Base-by-base conservation (phyloP, 1,139 yeast species). In the Magnusiomyces starmeri region DNA sequence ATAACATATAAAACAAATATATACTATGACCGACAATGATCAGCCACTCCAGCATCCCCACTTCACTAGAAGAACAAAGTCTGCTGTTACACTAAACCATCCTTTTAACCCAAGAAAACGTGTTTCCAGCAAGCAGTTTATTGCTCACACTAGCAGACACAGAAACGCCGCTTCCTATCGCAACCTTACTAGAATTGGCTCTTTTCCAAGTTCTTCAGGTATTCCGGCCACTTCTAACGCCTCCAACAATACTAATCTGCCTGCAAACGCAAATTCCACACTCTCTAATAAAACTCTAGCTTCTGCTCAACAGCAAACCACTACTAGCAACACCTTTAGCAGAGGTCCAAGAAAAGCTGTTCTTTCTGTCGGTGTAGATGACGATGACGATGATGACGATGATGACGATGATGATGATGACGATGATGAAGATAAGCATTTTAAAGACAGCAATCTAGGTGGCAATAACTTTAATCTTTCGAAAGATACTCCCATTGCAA, bases 341-440 rank as follows among this genome's bases (percentile, higher is more conserved):
- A 37, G 10, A n/a, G 24, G 16, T 10, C 26, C 26, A 2, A 16
- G 39, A 7, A 43, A 29, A 14, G 46, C 39, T 4, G 32, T 43
- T 16, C 39, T 43, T 16, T 43, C 63, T 66, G 14, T 43, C 4
- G 46, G 46, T 3, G 39, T 8, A 4, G 46, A 43, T 16, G 46
- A 43, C 10, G 39, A 43, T 12, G 66, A 60, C 32, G 68, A 62
- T 6, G 67, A 54, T 22, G 55, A 55, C 29, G 42, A 52, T 8
- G 57, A 51, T 22, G 51, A 60, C 6, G 71, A 65, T 3, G 69
- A 66, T 12, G 74, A 68, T 42, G 71, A 66, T 7, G 43, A 41
- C n/a, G 45, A 42, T 3, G 44, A 41, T 10, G 43, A 40, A 21
- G 24, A 21, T 32, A 14, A 32, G 18, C 37, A 32, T 32, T 32